Evolutionary conservation across 306 rosid genomes (phyloP), one percentile per base, ranked within the genome.

Genomic region (Dicorynia guianensis): DNA sequence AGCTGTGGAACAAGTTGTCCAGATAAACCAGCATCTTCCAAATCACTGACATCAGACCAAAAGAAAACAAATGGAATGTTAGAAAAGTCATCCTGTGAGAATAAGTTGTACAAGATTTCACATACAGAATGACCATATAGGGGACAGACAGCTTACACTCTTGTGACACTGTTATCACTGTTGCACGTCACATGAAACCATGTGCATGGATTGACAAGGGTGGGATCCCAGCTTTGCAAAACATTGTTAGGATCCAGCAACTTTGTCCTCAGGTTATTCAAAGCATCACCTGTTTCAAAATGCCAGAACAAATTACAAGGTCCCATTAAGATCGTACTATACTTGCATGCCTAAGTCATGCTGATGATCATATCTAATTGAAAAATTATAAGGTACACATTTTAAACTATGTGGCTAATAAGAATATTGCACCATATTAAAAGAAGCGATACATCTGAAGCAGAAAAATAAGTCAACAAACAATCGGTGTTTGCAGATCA

Each of bases 121-220:
- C 30, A 17, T 30, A 80, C 19, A 69, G 43, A 72, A 79, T 25
- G 12, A 68, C 44, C 58, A 53, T 54, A 19, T 25, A 49, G 39
- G 73, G 57, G 71, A 59, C 67, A 72, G 78, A 77, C 68, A 48
- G 63, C 96, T 82, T 86, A 95, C 99, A 95, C 99, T 86, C 99
- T 85, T 58, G 92, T 92, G 76, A 95, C 99, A 64, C 99, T 95
- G 69, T 95, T 95, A 70, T 92, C 99, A 78, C 92, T 95, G 86
- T 92, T 95, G 87, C 99, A 95, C 11, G 99, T 95, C 63, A 95
- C 99, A 74, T 92, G 99, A 85, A 95, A 95, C 99, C 99, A 95
- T 46, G 99, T 95, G 65, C 99, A 95, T 0, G 99, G 99, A 81
- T 95, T 95, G 67, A 95, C 99, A 42, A 92, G 99, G 8, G 99